Conservation (phyloP, 768 basidiomycete genomes). For the Boletus rubropictus region DNA sequence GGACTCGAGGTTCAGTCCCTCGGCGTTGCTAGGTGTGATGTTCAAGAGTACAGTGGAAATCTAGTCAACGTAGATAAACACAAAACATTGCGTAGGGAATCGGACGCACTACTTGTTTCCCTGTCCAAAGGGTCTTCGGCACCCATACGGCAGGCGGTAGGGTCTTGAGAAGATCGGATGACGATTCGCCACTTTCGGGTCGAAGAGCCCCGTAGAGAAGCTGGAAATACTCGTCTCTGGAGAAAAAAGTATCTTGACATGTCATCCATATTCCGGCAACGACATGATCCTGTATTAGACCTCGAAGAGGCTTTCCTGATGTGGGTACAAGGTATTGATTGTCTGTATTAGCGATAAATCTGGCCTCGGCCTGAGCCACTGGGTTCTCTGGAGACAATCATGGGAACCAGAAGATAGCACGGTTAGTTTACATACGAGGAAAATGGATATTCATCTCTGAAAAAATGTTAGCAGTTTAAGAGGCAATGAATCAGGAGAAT, state of each 20-base stretch:
- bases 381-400: slow-evolving; percentile 65
- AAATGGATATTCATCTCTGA: slow-evolving; percentile 99
- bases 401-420: neutral
- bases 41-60: slow-evolving; percentile 93
- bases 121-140: slow-evolving; percentile 90
- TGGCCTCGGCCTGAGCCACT: slow-evolving; percentile 89
- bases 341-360: slow-evolving; percentile 93
- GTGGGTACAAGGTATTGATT: slow-evolving; percentile 99
- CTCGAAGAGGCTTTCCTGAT: slow-evolving; percentile 94
- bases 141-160: slow-evolving; percentile 91
- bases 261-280: slow-evolving; percentile 99
- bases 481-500: slow-evolving; percentile 5
- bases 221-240: slow-evolving; percentile 93
- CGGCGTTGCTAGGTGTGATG: slow-evolving; percentile 72
- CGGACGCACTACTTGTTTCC: slow-evolving; percentile 83
- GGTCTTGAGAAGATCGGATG: slow-evolving; percentile 59
- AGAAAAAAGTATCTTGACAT: slow-evolving; percentile 89
- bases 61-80: slow-evolving; percentile 35
- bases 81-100: neutral
- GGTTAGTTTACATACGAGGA: slow-evolving; percentile 60
- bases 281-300: slow-evolving; percentile 97
- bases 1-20: slow-evolving; percentile 79
- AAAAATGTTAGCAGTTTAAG: slow-evolving; percentile 3
- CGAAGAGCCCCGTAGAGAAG: slow-evolving; percentile 89
- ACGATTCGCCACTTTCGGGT: slow-evolving; percentile 71